These are phyloP conservation scores for Acacia crassicarpa DNA, from an alignment of 306 rosid genomes.

Conservation along the genomic window DNA sequence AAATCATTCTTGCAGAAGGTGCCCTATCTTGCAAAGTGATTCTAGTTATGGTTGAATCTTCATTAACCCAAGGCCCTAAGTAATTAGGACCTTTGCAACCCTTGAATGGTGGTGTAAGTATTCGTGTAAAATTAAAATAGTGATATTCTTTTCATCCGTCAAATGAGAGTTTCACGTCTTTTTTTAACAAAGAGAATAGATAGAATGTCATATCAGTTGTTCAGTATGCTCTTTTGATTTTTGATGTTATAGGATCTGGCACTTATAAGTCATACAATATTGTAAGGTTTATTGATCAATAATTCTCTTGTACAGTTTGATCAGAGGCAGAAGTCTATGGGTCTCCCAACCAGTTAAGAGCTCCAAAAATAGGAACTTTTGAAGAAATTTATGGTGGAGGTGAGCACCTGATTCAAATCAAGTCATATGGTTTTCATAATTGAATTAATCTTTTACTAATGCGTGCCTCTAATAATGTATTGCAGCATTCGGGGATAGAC, in stretches of 20 bases:
- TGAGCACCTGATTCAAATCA: slow-evolving; percentile 19
- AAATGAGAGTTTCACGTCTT: too few species aligned
- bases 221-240: not conserved
- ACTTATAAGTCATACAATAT: not conserved
- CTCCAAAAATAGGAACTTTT: slow-evolving; percentile 65
- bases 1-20: slow-evolving; percentile 78
- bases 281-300: not conserved
- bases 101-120: too few species aligned
- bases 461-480: not conserved
- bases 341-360: slow-evolving; percentile 74
- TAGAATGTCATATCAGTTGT: not conserved
- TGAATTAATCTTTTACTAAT: not conserved
- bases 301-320: slow-evolving; percentile 51
- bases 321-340: slow-evolving; percentile 75
- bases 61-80: slow-evolving; percentile 63
- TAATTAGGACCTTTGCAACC: too few species aligned
- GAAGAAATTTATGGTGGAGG: slow-evolving; percentile 75
- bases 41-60: slow-evolving; percentile 82
- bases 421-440: not conserved
- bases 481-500: slow-evolving; percentile 82
- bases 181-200: too few species aligned
- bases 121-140: too few species aligned
- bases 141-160: too few species aligned
- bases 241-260: not conserved
- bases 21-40: slow-evolving; percentile 84